phyloP scores from a whole-genome alignment of 225 moss, liverwort and hornwort species.

The Marchantia polymorpha region DNA sequence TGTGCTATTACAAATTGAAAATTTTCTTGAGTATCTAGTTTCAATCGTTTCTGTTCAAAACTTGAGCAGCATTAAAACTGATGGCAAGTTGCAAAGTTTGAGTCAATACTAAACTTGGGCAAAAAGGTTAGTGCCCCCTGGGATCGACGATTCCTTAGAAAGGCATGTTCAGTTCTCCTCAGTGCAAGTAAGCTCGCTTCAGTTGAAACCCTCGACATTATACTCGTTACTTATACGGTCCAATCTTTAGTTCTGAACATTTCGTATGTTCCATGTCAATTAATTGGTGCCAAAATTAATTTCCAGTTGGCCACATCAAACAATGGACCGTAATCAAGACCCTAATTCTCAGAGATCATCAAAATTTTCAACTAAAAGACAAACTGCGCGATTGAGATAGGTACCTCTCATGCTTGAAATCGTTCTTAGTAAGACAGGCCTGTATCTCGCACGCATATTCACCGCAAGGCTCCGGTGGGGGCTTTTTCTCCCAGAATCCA shows the following conservation, averaged over 20 bases:
- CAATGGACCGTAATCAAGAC: too few relatives aligned
- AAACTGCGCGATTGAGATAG: background rate
- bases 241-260: background rate
- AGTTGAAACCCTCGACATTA: background rate
- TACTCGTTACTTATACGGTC: background rate
- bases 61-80: too few relatives aligned
- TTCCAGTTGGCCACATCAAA: too few relatives aligned
- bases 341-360: background rate
- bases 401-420: slow-evolving; percentile 77
- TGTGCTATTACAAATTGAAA: too few relatives aligned
- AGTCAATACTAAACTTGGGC: too few relatives aligned
- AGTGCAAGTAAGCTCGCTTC: too few relatives aligned
- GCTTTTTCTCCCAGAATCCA: slow-evolving; percentile 28
- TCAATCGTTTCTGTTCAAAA: too few relatives aligned
- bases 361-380: background rate
- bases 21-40: too few relatives aligned
- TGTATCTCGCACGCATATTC: slow-evolving; percentile 88
- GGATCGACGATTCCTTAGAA: too few relatives aligned
- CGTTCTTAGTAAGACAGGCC: slow-evolving; percentile 78
- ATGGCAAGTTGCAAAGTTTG: too few relatives aligned
- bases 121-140: too few relatives aligned
- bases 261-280: background rate
- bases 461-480: slow-evolving; percentile 63
- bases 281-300: background rate
- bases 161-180: too few relatives aligned